Conservation (phyloP, 495 filamentous ascomycete genomes). For the Aspergillus panamensis region DNA sequence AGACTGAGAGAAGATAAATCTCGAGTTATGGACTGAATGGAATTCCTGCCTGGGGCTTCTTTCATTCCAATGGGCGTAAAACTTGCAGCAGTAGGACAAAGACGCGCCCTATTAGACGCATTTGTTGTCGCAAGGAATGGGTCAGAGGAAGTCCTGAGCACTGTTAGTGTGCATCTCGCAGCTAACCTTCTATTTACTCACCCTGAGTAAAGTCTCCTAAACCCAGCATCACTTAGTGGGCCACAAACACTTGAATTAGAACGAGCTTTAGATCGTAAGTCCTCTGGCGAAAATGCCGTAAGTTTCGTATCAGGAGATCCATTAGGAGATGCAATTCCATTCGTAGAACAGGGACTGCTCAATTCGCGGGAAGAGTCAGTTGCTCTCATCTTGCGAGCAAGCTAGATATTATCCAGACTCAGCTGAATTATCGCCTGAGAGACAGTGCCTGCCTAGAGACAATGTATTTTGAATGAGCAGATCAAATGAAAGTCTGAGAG, state of each 20-base stretch:
- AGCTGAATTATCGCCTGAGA: neutral
- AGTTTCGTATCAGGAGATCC: slow-evolving; percentile 61
- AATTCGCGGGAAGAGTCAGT: slow-evolving; percentile 26
- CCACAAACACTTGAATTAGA: slow-evolving; percentile 16
- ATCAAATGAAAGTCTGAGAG: neutral
- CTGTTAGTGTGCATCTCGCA: slow-evolving; percentile 9
- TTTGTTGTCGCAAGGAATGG: slow-evolving; percentile 28
- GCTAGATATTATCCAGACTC: neutral
- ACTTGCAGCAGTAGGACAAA: slow-evolving; percentile 32
- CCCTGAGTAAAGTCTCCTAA: slow-evolving; percentile 23
- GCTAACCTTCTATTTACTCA: slow-evolving; percentile 10
- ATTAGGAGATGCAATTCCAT: slow-evolving; percentile 51
- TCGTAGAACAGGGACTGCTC: slow-evolving; percentile 57
- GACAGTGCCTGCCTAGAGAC: neutral
- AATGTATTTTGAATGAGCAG: neutral
- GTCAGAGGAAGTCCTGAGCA: slow-evolving; percentile 23
- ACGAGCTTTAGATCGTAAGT: slow-evolving; percentile 29
- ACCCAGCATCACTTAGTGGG: slow-evolving; percentile 17
- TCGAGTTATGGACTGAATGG: slow-evolving; percentile 12
- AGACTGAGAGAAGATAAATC: slow-evolving; percentile 14
- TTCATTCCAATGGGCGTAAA: slow-evolving; percentile 34
- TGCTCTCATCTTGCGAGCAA: slow-evolving; percentile 22
- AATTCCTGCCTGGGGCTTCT: slow-evolving; percentile 9
- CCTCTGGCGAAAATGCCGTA: slow-evolving; percentile 62
- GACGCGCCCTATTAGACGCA: slow-evolving; percentile 19